phyloP scores from a whole-genome alignment of 345 rosid genomes.

The Dimocarpus longan region DNA sequence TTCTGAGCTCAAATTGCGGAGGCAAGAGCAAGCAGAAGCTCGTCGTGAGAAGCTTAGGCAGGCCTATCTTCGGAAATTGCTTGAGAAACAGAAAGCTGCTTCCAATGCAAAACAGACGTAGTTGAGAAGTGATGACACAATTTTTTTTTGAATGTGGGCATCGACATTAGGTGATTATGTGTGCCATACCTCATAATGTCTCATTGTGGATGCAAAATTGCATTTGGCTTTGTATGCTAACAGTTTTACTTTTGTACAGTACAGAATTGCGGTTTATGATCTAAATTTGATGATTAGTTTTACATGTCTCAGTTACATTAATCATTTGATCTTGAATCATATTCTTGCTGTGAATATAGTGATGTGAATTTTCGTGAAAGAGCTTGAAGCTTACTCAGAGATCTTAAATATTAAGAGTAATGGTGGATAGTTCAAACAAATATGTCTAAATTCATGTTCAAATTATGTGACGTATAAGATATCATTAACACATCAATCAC shows the following conservation, averaged over 20 bases:
- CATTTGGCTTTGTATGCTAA: background rate
- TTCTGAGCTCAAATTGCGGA: conserved; percentile 62
- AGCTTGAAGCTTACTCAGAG: background rate
- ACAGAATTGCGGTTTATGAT: background rate
- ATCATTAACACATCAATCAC: too few relatives aligned
- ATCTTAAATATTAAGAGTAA: too few relatives aligned
- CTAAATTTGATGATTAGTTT: background rate
- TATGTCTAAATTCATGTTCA: too few relatives aligned
- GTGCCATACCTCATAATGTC: background rate
- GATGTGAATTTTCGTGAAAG: background rate
- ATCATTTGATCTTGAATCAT: background rate
- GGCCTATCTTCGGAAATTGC: conserved; percentile 81
- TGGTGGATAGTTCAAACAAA: too few relatives aligned
- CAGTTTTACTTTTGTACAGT: background rate
- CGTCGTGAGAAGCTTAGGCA: conserved; percentile 81
- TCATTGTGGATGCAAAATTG: background rate
- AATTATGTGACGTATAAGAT: too few relatives aligned
- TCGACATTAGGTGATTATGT: background rate
- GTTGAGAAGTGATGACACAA: background rate
- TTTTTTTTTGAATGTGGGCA: background rate
- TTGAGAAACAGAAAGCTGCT: conserved; percentile 79
- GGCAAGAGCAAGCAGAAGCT: conserved; percentile 76
- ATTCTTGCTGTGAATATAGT: background rate
- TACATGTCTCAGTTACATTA: background rate
- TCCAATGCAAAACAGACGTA: conserved; percentile 26